Evolutionary conservation across 305 asterid genomes (phyloP).

Genomic region (Caryopteris hybrid): DNA sequence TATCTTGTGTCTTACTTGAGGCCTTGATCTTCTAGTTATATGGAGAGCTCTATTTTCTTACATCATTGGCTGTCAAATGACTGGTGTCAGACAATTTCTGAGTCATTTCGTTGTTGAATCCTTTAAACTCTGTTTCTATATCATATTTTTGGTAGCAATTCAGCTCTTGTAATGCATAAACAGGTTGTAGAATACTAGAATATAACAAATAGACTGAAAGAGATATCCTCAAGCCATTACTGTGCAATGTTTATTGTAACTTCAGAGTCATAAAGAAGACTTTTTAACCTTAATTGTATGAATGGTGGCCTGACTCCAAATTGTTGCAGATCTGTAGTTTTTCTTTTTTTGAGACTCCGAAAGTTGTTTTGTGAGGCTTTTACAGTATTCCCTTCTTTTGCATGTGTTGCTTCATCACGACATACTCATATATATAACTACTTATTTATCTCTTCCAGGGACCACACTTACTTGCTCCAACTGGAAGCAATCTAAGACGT

Average conservation of each 20-base stretch:
- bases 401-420: conserved; percentile 8
- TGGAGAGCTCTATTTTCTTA: too few species aligned
- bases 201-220: neutral
- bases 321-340: too few species aligned
- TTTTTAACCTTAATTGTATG: neutral
- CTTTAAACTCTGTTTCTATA: neutral
- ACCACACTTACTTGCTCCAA: conserved; percentile 97
- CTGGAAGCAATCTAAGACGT: conserved; percentile 80
- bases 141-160: too few species aligned
- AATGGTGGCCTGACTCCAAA: too few species aligned
- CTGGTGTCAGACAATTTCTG: neutral
- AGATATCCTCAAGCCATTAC: neutral
- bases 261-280: neutral
- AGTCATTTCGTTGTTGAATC: neutral
- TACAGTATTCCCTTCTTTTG: neutral
- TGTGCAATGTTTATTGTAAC: neutral
- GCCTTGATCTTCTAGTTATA: too few species aligned
- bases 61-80: too few species aligned
- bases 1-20: neutral
- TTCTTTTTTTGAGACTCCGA: too few species aligned
- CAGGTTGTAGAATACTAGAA: too few species aligned
- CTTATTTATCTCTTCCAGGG: conserved; percentile 53
- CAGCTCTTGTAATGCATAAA: neutral
- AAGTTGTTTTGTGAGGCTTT: neutral
- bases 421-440: neutral